These are phyloP conservation scores for Cytidiella melzeri DNA, from an alignment of 768 basidiomycete species.

Conservation along the genomic window DNA sequence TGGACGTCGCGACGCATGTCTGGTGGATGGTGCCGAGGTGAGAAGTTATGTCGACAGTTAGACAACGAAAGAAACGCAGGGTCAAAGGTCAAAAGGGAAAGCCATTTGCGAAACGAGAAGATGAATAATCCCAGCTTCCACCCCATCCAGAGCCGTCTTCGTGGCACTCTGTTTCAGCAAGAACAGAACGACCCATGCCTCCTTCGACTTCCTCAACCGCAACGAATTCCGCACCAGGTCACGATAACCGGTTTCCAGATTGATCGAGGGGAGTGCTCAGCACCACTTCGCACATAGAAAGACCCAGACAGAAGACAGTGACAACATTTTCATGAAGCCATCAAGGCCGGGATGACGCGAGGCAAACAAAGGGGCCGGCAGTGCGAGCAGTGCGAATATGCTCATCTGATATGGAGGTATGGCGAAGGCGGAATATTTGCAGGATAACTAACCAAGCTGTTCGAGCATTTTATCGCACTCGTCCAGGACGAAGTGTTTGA, in stretches of 20 bases:
- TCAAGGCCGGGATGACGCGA: constrained; percentile 26
- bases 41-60: constrained; percentile 41
- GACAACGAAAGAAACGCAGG: constrained; percentile 34
- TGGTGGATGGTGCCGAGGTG: constrained; percentile 66
- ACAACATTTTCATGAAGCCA: constrained; percentile 20
- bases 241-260: constrained; percentile 18
- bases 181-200: constrained; percentile 7
- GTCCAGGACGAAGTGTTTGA: constrained; percentile 99
- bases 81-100: constrained; percentile 10
- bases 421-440: constrained; percentile 63
- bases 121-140: not conserved
- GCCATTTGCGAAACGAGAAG: not conserved
- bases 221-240: constrained; percentile 16
- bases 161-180: not conserved
- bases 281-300: constrained; percentile 31
- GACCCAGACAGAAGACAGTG: constrained; percentile 30
- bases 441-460: constrained; percentile 99
- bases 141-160: constrained; percentile 1
- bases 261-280: constrained; percentile 19
- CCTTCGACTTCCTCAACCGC: constrained; percentile 16
- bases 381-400: constrained; percentile 20
- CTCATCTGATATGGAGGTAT: constrained; percentile 26
- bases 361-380: constrained; percentile 48
- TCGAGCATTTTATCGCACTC: constrained; percentile 99
- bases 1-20: constrained; percentile 99